Base-by-base conservation (phyloP, 1,284 basidiomycete genomes). In the Apiotrichum sp. region DNA sequence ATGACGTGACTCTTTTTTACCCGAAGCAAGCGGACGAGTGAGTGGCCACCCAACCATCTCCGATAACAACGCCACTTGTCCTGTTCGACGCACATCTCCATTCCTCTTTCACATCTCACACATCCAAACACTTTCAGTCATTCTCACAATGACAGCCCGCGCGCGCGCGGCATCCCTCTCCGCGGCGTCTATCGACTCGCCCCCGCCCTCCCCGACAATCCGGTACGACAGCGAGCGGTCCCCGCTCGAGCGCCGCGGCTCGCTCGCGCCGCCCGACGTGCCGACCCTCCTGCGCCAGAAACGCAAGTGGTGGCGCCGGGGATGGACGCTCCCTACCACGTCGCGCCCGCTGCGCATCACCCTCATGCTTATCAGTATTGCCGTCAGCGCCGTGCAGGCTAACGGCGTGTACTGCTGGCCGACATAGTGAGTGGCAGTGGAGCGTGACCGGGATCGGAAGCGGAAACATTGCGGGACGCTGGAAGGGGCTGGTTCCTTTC, bases 321-420 rank as follows among this genome's bases (percentile, higher is more conserved):
- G 65, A 9, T 44, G 61, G 11, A 61, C 65, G 4, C 29, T 35
- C 2, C 39, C 49, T 9, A 22, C 49, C 9, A 58, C 67, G 6
- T 67, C 70, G 4, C 54, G 65, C 13, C 55, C 52, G 1, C 36
- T 65, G 2, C 67, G 69, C 40, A 57, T 68, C 3, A 58, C 55
- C 3, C 57, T 75, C 47, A 76, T 70, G 33, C 71, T 71, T 43
- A 31, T 68, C 4, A 63, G 62, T 53, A 72, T 77, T 9, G 58
- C 49, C 3, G 34, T 70, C 35, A 70, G 68, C 35, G 67, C 73
- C 5, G 42, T 75, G 0, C 71, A 72, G 57, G 73, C 75, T 1
- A 75, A 77, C 57, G 75, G 75, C n/a, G 74, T 75, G n/a, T 76
- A 75, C 59, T 73, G 66, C 51, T 77, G 74, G 74, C 72, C 73